phyloP scores from a whole-genome alignment of 805 yeast genomes.

The Spathaspora girioi region DNA sequence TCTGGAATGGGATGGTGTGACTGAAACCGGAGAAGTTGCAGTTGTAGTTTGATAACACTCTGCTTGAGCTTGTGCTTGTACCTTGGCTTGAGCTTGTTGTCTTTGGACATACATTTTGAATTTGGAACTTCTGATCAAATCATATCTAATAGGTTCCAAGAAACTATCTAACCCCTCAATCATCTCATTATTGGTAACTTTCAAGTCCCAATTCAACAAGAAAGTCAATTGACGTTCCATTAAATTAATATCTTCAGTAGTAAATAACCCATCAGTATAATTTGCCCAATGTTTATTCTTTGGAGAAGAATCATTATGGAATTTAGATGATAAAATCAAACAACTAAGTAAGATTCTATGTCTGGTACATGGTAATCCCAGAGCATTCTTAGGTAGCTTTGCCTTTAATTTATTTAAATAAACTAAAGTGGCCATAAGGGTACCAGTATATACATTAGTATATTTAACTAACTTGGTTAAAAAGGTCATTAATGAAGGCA shows the following conservation, averaged over 20 bases:
- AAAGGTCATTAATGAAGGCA: slow-evolving; percentile 73
- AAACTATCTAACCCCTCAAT: slow-evolving; percentile 37
- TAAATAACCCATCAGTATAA: slow-evolving; percentile 72
- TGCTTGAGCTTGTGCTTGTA: neutral
- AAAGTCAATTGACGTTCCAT: slow-evolving; percentile 77
- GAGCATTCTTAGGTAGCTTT: slow-evolving; percentile 66
- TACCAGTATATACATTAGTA: slow-evolving; percentile 79
- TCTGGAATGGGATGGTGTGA: slow-evolving; percentile 9
- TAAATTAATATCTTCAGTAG: slow-evolving; percentile 63
- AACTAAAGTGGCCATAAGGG: slow-evolving; percentile 68
- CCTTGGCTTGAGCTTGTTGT: slow-evolving; percentile 12
- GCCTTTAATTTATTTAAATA: slow-evolving; percentile 59
- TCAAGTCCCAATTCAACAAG: slow-evolving; percentile 68
- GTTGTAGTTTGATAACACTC: neutral
- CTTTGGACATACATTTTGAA: slow-evolving; percentile 27
- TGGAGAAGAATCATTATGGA: slow-evolving; percentile 75
- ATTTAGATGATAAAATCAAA: slow-evolving; percentile 67
- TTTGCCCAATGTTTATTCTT: slow-evolving; percentile 77
- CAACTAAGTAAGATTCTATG: slow-evolving; percentile 76
- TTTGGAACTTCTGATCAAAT: slow-evolving; percentile 20
- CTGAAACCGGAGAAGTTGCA: slow-evolving; percentile 1
- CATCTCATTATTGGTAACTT: slow-evolving; percentile 44
- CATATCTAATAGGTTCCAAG: slow-evolving; percentile 49
- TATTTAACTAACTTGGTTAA: slow-evolving; percentile 67
- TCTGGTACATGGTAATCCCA: slow-evolving; percentile 75